Evolutionary conservation across 2,329 filamentous ascomycete species (phyloP).

Genomic region (Colletotrichum sp.): DNA sequence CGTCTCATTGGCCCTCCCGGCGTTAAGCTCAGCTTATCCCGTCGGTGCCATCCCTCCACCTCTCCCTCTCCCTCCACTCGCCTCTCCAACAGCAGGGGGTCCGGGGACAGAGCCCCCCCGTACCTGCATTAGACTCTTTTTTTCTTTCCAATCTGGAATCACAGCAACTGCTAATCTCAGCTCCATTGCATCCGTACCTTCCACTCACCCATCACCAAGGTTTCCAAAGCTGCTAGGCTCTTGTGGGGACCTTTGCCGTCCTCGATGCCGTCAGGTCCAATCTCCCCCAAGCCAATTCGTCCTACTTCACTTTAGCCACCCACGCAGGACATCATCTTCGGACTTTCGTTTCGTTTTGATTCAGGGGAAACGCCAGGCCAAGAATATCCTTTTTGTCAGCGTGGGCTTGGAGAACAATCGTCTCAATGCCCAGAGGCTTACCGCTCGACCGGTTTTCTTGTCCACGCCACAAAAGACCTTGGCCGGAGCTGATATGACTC

Average conservation of each 20-base stretch:
- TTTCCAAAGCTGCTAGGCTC: not conserved
- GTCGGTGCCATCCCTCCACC: not conserved
- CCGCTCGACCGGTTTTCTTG: not conserved
- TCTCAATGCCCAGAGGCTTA: not conserved
- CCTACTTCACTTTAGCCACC: not conserved
- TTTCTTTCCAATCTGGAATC: not conserved
- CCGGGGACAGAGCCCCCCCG: not conserved
- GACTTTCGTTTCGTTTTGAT: not conserved
- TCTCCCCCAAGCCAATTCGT: not conserved
- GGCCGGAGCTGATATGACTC: not conserved
- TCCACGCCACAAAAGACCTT: not conserved
- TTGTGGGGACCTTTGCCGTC: not conserved
- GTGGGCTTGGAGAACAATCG: not conserved
- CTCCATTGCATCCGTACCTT: not conserved
- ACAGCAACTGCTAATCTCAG: not conserved
- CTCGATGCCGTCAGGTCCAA: not conserved
- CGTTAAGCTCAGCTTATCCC: conserved; percentile 6
- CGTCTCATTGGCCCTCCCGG: not conserved
- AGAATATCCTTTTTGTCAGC: not conserved
- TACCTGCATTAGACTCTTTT: conserved; percentile 10
- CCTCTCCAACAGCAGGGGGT: not conserved
- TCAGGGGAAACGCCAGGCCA: not conserved
- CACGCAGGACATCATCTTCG: not conserved
- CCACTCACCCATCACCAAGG: not conserved
- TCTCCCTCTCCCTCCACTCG: not conserved